phyloP scores from a whole-genome alignment of 306 rosid genomes.

The Cicer arietinum region DNA sequence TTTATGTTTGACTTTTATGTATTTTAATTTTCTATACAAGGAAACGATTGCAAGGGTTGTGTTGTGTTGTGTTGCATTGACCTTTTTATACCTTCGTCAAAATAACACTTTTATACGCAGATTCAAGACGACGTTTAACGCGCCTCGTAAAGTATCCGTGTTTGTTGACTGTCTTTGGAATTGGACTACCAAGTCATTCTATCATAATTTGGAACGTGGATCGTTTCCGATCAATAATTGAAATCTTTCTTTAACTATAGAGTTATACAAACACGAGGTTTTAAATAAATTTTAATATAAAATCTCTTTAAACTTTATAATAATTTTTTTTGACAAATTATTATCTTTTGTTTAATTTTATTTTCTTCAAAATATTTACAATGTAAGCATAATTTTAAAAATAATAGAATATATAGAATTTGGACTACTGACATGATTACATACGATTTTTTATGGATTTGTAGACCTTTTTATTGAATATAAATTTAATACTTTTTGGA shows the following conservation, averaged over 20 bases:
- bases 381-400: too few species aligned
- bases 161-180: constrained; percentile 3
- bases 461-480: too few species aligned
- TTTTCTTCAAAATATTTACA: too few species aligned
- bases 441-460: too few species aligned
- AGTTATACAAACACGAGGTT: too few species aligned
- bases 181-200: not conserved
- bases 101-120: constrained; percentile 4
- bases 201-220: not conserved
- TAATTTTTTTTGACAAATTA: too few species aligned
- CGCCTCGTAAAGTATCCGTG: not conserved
- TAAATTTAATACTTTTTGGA: too few species aligned
- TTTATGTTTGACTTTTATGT: constrained; percentile 37
- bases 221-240: not conserved
- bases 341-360: too few species aligned
- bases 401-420: too few species aligned
- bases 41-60: not conserved
- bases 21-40: not conserved
- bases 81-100: not conserved
- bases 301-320: too few species aligned
- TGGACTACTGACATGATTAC: too few species aligned
- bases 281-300: too few species aligned
- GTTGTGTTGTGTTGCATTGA: not conserved
- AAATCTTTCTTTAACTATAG: not conserved
- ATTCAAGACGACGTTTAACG: constrained; percentile 4